Conservation (phyloP, 345 rosid species). For the Euphorbia tirucalli region DNA sequence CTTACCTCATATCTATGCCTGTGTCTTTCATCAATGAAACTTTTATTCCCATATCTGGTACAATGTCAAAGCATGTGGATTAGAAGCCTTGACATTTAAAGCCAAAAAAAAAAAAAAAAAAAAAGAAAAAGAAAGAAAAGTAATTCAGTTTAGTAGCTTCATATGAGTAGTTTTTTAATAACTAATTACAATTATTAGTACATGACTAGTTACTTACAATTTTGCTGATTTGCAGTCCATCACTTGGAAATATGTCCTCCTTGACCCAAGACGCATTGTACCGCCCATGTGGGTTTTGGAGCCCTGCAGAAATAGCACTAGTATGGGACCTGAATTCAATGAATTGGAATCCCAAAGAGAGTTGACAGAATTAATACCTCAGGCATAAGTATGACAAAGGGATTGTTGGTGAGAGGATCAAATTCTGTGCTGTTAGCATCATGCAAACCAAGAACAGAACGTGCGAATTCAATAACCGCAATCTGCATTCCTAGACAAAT, state of each 20-base stretch:
- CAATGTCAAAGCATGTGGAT: conserved; percentile 1
- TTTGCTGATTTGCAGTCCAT: conserved; percentile 76
- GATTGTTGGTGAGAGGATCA: conserved; percentile 66
- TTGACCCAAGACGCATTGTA: conserved; percentile 95
- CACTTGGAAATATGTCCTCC: conserved; percentile 69
- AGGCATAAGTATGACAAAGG: conserved; percentile 92
- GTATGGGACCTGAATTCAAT: too few relatives aligned
- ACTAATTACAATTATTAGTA: too few relatives aligned
- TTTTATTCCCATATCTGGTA: conserved; percentile 58
- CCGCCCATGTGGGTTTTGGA: conserved; percentile 99
- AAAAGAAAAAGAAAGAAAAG: too few relatives aligned
- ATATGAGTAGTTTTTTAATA: too few relatives aligned
- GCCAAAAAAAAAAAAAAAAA: too few relatives aligned
- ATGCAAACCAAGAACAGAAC: conserved; percentile 76
- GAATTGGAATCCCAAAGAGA: neutral
- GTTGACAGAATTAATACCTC: conserved; percentile 45
- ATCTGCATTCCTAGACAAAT: conserved; percentile 99
- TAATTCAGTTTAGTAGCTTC: too few relatives aligned
- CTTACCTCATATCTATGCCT: conserved; percentile 95
- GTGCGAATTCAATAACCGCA: conserved; percentile 87
- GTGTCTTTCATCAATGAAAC: conserved; percentile 73
- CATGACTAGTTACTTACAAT: conserved; percentile 38
- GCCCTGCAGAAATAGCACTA: conserved; percentile 47
- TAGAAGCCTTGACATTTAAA: conserved; percentile 6
- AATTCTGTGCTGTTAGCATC: conserved; percentile 88